Evolutionary conservation across 2,329 filamentous ascomycete species (phyloP), one percentile per base, ranked within the genome.

Genomic region (Ceratocystis destructans): DNA sequence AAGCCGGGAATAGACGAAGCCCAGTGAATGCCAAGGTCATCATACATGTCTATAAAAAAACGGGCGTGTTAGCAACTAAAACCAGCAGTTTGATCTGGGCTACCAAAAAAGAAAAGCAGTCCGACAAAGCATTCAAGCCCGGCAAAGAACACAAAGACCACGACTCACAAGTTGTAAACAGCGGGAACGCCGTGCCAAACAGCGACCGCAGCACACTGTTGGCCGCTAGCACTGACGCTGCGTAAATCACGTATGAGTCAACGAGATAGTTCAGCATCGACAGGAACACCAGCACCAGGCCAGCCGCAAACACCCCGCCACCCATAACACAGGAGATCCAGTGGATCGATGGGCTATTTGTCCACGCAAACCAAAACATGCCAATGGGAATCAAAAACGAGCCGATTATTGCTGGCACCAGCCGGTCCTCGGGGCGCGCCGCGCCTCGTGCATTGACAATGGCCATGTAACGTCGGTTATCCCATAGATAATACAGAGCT

Each of bases 1-100:
- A 93, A 92, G 0, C 85, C 89, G 0, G 88, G 88, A 15, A 93
- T 77, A 0, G 83, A 84, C 44, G 81, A 84, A 0, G 87, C 89
- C 89, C 88, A 92, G 76, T 91, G 87, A 66, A 88, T 85, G 61
- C 88, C 87, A 1, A 87, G 78, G 66, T 79, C 76, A 2, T 77
- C 45, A 72, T 82, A 84, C 80, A 84, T 83, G 69, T 77, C 73
- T 0, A 46, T n/a, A 37, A 59, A 20, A 15, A 28, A 41, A 3
- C 3, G 10, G 10, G 37, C 37, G 37, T 31, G 48, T 65, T 65
- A 65, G 63, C 10, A 10, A 15, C 28, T 50, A 31, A 22, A 63
- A 25, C 17, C 46, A 48, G 15, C 37, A 46, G 20, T 6, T 37
- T 28, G 37, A 8, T 41, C 12, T 41, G 10, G 37, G 10, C 12